A percentile compares a stretch with the other conserved stretches of the same genome.
Evolutionary conservation across 805 yeast genomes (phyloP).

Genomic region (Priceomyces fermenticarens): DNA sequence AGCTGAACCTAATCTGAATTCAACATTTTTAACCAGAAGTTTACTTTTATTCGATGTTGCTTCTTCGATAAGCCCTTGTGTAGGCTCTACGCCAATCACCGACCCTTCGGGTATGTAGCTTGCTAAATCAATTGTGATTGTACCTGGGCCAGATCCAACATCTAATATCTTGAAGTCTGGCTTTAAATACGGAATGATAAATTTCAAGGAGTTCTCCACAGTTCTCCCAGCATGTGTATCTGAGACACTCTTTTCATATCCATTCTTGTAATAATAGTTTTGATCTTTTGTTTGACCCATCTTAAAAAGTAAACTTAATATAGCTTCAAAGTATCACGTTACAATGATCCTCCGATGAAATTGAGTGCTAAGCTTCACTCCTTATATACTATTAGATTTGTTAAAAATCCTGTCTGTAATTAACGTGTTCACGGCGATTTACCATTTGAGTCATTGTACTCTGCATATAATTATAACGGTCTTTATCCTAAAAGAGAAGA

Average conservation of each 20-base stretch:
- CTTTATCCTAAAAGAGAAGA: neutral
- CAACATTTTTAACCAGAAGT: conserved; percentile 14
- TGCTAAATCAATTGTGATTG: conserved; percentile 34
- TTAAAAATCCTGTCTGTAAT: too few relatives aligned
- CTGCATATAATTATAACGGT: neutral
- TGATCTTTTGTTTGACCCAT: conserved; percentile 11
- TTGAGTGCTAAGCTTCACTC: too few relatives aligned
- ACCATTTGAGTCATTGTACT: neutral
- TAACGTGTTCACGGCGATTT: too few relatives aligned
- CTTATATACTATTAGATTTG: too few relatives aligned
- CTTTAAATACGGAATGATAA: conserved; percentile 23
- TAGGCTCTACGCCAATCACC: conserved; percentile 31
- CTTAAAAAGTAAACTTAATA: neutral
- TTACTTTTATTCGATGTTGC: conserved; percentile 13
- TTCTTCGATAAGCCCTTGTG: conserved; percentile 24
- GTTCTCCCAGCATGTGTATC: conserved; percentile 34
- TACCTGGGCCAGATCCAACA: conserved; percentile 45
- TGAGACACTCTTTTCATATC: conserved; percentile 18
- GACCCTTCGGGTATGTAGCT: conserved; percentile 23
- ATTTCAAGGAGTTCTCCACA: conserved; percentile 24
- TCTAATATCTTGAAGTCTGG: conserved; percentile 27
- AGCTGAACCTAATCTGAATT: conserved; percentile 26
- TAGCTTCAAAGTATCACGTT: neutral
- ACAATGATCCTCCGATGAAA: neutral
- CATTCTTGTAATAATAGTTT: conserved; percentile 20